These are phyloP conservation scores for Brassica juncea DNA, from an alignment of 345 rosid species.

Conservation along the genomic window DNA sequence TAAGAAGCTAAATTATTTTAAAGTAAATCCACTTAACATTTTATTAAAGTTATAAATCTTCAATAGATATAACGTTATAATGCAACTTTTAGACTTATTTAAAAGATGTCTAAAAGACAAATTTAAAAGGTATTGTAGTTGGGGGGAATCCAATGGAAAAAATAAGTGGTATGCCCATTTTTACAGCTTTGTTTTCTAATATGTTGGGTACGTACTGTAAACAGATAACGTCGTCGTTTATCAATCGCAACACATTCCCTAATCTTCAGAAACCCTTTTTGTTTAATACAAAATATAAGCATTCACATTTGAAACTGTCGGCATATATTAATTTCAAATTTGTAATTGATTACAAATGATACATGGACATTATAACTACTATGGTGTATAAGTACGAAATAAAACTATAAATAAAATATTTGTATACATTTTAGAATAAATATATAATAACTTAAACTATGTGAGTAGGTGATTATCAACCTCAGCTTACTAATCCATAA, in stretches of 20 bases:
- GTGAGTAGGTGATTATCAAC: slow-evolving; percentile 30
- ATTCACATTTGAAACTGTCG: slow-evolving; percentile 28
- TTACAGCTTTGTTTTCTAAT: not conserved
- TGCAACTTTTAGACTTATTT: slow-evolving; percentile 17
- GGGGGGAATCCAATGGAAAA: slow-evolving; percentile 31
- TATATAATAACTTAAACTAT: not conserved
- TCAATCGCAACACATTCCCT: not conserved
- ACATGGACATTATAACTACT: slow-evolving; percentile 29
- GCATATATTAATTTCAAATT: slow-evolving; percentile 7
- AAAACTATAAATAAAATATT: slow-evolving; percentile 11
- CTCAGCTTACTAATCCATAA: not conserved
- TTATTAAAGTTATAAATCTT: not conserved
- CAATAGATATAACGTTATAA: slow-evolving; percentile 1
- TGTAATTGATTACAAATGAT: slow-evolving; percentile 5
- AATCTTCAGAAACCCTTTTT: not conserved
- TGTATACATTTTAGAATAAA: slow-evolving; percentile 12
- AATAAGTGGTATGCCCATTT: slow-evolving; percentile 18
- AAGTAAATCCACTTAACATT: not conserved
- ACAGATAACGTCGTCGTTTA: slow-evolving; percentile 10
- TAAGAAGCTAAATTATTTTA: not conserved
- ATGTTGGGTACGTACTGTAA: slow-evolving; percentile 20
- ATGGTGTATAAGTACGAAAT: slow-evolving; percentile 21
- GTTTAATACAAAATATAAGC: not conserved
- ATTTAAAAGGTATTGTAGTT: slow-evolving; percentile 14
- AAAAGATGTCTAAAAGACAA: slow-evolving; percentile 28